Base-by-base conservation (phyloP, 1,139 yeast genomes). In the Geotrichum restrictum region DNA sequence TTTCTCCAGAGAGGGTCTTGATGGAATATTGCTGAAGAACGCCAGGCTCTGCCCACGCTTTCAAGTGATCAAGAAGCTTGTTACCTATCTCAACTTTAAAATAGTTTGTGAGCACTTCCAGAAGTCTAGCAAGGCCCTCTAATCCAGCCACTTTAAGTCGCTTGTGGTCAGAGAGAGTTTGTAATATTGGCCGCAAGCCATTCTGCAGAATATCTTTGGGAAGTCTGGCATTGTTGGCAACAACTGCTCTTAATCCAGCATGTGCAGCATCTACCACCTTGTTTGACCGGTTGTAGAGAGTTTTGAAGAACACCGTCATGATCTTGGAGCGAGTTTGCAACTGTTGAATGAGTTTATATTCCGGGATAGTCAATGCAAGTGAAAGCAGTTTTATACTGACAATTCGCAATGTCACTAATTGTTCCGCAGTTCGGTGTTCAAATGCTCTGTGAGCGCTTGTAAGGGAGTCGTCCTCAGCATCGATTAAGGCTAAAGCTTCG, bases 31-130 rank as follows among this genome's bases (percentile, higher is more conserved):
- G 80, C 49, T 87, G 80, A 48, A 94, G 71, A 0, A 87, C 81
- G 45, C 80, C 79, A 6, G 95, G 88, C 60, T 88, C 94, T 0
- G 98, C 96, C 96, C 97, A 91, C 0, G 97, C 96, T 79, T 85
- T 87, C 60, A 93, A 74, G 69, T 94, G 98, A 63, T 94, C 98
- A 31, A 94, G 76, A 52, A 94, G 74, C 64, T 94, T 94, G 53
- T 91, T 79, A 33, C 99, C 99, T 60, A 94, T 93, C 68, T 94
- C 99, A 21, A 93, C 97, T 66, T 95, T 85, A 74, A 94, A 94
- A 64, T 94, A 93, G 1, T 95, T 88, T 37, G 93, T 89, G 60
- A 94, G 75, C 24, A 94, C 74, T 64, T 93, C 97, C 51, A 94
- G 74, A 33, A 94, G 74, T 48, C 95, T 76, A 0, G 97, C 95